phyloP scores from a whole-genome alignment of 2,329 filamentous ascomycete species.

The Sporothrix pallida region DNA sequence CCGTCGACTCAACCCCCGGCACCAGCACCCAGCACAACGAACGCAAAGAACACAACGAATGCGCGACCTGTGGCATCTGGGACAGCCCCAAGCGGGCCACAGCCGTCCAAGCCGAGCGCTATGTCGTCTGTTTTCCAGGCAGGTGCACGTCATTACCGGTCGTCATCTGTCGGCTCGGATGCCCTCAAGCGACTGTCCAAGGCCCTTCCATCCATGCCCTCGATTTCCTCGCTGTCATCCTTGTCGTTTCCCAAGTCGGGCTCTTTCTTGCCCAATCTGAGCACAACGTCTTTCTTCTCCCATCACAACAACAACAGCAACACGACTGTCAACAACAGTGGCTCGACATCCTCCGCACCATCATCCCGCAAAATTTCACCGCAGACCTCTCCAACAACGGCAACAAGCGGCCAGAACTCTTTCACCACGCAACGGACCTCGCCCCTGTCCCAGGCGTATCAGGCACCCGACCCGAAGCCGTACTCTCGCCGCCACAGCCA shows the following conservation, averaged over 20 bases:
- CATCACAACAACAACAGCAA: conserved; percentile 32
- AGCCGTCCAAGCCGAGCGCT: not conserved
- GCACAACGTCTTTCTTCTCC: conserved; percentile 49
- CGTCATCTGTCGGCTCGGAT: conserved; percentile 62
- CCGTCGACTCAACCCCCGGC: conserved; percentile 48
- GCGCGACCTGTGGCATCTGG: too few species aligned
- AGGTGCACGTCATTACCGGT: conserved; percentile 51
- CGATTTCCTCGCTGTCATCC: conserved; percentile 57
- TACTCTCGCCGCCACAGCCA: not conserved
- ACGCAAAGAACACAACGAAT: too few species aligned
- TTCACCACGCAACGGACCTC: not conserved
- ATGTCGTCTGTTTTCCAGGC: conserved; percentile 34
- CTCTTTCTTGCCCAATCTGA: conserved; percentile 47
- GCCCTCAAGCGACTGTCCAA: conserved; percentile 63
- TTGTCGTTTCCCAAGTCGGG: conserved; percentile 53
- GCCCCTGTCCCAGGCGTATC: not conserved
- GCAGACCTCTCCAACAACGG: conserved; percentile 14
- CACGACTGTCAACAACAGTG: conserved; percentile 36
- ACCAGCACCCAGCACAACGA: not conserved
- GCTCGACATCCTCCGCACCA: not conserved
- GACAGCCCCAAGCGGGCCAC: conserved; percentile 38
- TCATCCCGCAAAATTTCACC: conserved; percentile 11
- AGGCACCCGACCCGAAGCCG: not conserved
- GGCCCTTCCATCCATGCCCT: conserved; percentile 49
- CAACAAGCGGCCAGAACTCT: not conserved